Evolutionary conservation across 352 stramenopile species (phyloP).

Genomic region (Phytophthora multivora): DNA sequence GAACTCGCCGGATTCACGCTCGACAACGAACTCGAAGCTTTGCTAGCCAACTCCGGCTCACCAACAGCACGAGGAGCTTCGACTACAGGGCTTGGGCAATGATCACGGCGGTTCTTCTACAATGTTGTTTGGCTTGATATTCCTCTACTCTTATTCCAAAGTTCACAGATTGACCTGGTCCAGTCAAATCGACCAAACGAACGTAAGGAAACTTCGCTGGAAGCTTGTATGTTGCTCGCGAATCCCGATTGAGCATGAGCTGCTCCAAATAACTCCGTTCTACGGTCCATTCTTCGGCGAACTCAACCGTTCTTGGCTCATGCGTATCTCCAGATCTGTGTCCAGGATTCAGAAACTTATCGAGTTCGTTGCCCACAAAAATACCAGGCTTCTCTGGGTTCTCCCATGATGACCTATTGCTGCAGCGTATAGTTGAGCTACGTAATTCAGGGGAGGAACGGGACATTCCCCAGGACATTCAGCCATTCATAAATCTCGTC

Average conservation of each 20-base stretch:
- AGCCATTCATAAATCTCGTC: too few species aligned
- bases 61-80: conserved; percentile 5
- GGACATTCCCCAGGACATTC: too few species aligned
- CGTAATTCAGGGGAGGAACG: too few species aligned
- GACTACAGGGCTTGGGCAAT: neutral
- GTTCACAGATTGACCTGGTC: too few species aligned
- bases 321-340: neutral
- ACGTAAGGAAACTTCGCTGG: conserved; percentile 11
- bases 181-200: neutral
- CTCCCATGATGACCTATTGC: too few species aligned
- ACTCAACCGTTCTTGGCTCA: conserved; percentile 7
- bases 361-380: conserved; percentile 4
- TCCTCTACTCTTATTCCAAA: too few species aligned
- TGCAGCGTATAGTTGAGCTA: too few species aligned
- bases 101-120: neutral
- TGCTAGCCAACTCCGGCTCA: neutral
- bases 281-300: conserved; percentile 16
- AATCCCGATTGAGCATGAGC: conserved; percentile 12
- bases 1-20: conserved; percentile 8
- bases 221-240: neutral
- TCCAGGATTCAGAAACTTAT: conserved; percentile 6
- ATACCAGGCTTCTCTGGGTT: conserved; percentile 2
- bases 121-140: conserved; percentile 3
- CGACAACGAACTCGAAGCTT: neutral
- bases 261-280: conserved; percentile 5